A percentile compares a stretch with the other conserved stretches of the same genome.
Conservation (phyloP, 129 eudicot genomes). For the Chrysanthemum lavandulifolium region DNA sequence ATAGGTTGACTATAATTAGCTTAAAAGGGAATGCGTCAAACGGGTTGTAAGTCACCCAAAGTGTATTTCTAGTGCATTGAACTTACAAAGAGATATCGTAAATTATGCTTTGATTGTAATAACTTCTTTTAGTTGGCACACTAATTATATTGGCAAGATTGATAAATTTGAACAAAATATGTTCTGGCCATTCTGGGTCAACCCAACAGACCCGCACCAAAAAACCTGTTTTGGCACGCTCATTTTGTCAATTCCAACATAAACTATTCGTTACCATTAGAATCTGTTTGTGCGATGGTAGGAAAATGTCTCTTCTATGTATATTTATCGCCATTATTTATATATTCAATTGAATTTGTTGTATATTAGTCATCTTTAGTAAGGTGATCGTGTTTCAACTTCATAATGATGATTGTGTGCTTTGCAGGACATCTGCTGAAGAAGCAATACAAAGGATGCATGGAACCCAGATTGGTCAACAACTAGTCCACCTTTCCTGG, state of each 20-base stretch:
- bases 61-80: too few relatives aligned
- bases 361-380: slow-evolving; percentile 1
- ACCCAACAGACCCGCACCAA: not conserved
- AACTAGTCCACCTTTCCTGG: slow-evolving; percentile 88
- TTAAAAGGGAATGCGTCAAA: not conserved
- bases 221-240: not conserved
- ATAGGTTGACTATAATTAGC: not conserved
- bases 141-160: not conserved
- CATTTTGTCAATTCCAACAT: not conserved
- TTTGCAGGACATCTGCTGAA: slow-evolving; percentile 81
- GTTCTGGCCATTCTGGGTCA: not conserved
- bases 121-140: not conserved
- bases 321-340: not conserved
- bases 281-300: slow-evolving; percentile 4
- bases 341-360: not conserved
- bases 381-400: slow-evolving; percentile 3
- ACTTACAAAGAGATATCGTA: not conserved
- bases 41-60: not conserved
- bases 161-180: too few relatives aligned
- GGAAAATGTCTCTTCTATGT: not conserved
- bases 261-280: not conserved
- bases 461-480: slow-evolving; percentile 85
- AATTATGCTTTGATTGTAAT: too few relatives aligned
- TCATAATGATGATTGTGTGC: slow-evolving; percentile 18
- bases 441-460: slow-evolving; percentile 96